Base-by-base conservation (phyloP, 2,329 filamentous ascomycete species). In the Hypoxylon sp. region DNA sequence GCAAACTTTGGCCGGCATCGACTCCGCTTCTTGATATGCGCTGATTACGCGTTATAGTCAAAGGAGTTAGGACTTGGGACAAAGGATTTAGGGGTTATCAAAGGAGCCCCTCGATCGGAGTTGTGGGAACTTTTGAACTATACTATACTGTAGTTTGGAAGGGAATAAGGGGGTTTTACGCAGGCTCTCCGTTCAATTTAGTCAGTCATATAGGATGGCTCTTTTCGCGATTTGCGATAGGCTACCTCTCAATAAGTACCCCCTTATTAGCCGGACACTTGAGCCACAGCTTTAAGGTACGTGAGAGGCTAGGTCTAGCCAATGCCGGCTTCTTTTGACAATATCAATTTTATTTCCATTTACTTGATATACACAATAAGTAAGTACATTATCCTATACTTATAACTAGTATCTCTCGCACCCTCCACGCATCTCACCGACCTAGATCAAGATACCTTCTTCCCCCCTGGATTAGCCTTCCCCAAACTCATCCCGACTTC, bases 401-500 rank as follows among this genome's bases (percentile, higher is more conserved):
- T 1, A 38, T n/a, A 38, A 14, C 36, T 38, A 18, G n/a, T n/a
- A 9, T 4, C 36, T 20, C n/a, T 16, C 9, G 11, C 14, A 16
- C n/a, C n/a, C 8, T 11, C 36, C 4, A 18, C 6, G 2, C 3
- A 18, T 24, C 8, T 11, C 32, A 28, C 3, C 14, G 18, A 14
- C 3, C 2, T 32, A 9, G 14, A 32, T 48, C 11, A 59, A 54
- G 53, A 48, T 7, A 56, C 8, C 30, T 56, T 61, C 30, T 61
- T 61, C 2, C 48, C 51, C 46, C 48, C 22, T 3, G 50, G 49
- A n/a, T 65, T 61, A 8, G 62, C 52, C 20, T 38, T 52, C 14
- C 60, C 77, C 16, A 79, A 56, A 61, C 78, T 79, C 78, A 77
- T 80, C 1, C 78, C 78, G 18, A 79, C 74, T 62, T 79, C 74